Base-by-base conservation (phyloP, 129 eudicot species). In the Silybum marianum region DNA sequence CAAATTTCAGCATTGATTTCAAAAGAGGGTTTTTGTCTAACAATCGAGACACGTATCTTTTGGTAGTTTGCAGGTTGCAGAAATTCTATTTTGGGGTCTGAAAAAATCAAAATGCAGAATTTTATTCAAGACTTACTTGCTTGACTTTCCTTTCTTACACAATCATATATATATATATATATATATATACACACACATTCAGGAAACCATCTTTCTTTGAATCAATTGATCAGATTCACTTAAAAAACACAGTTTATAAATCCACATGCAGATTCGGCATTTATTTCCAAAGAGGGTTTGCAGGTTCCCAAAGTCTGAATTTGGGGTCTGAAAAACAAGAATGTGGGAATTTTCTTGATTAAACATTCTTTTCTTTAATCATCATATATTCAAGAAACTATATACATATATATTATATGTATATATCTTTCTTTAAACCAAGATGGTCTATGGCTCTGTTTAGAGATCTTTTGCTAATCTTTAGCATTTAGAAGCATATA, bases 1-100 rank as follows among this genome's bases (percentile, higher is more conserved):
- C 86, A 83, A 40, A 72, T 62, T 62, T 77, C 42, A 78, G 66
- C 74, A 60, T 72, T 78, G 69, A 34, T 23, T 62, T 83, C 79
- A 62, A 48, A 76, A 42, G 51, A 12, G 69, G 69, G 38, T 67
- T 77, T 58, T 78, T 83, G 54, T 28, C 58, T 11, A 63, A 6
- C 44, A 71, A 72, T 34, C 12, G 48, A 34, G 63, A 48, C 85
- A 82, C 81, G 81, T 82, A 82, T 82, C 44, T 30, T 42, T 63
- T 75, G 39, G 73, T 69, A 25, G 77, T 58, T 76, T 62, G 68
- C 84, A 24, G 84, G 34, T 65, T 66, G 58, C 69, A 44, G n/a
- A 40, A 67, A 12, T 28, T 65, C 74, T 78, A 83, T 83, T 78
- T 80, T 83, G 32, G 82, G 25, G 23, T 22, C 48, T 14, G n/a